Conservation (phyloP, 331 rosid genomes). For the Prunus yedoensis region DNA sequence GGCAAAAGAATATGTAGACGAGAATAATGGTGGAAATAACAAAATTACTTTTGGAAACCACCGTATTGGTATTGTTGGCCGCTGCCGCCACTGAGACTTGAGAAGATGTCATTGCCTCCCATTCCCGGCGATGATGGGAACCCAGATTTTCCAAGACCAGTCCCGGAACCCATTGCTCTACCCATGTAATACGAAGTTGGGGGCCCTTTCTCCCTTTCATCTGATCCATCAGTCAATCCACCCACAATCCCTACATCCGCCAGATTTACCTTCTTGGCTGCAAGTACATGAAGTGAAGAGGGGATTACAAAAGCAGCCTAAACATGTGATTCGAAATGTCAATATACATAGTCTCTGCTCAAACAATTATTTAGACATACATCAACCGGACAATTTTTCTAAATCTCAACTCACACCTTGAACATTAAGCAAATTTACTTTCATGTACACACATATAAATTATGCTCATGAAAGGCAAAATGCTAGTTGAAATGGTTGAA, state of each 20-base stretch:
- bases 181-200: conserved; percentile 78
- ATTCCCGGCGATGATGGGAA: conserved; percentile 54
- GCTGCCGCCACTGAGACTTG: conserved; percentile 39
- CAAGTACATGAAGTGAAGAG: conserved; percentile 23
- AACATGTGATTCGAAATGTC: not conserved
- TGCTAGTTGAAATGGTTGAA: conserved; percentile 15
- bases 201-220: conserved; percentile 80
- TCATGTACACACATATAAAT: not conserved
- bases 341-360: not conserved
- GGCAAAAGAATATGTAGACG: conserved; percentile 34
- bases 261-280: conserved; percentile 87
- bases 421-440: not conserved
- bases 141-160: conserved; percentile 78
- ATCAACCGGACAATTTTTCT: not conserved
- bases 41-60: conserved; percentile 75
- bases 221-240: conserved; percentile 66
- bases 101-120: conserved; percentile 62
- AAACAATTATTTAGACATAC: not conserved
- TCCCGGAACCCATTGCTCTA: conserved; percentile 90
- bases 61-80: conserved; percentile 69
- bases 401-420: not conserved
- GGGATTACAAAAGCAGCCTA: conserved; percentile 19
- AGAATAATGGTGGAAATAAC: conserved; percentile 6
- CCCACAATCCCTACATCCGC: conserved; percentile 85
- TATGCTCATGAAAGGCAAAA: not conserved